phyloP scores from a whole-genome alignment of 345 rosid species.

The Eucalyptus curtisii region DNA sequence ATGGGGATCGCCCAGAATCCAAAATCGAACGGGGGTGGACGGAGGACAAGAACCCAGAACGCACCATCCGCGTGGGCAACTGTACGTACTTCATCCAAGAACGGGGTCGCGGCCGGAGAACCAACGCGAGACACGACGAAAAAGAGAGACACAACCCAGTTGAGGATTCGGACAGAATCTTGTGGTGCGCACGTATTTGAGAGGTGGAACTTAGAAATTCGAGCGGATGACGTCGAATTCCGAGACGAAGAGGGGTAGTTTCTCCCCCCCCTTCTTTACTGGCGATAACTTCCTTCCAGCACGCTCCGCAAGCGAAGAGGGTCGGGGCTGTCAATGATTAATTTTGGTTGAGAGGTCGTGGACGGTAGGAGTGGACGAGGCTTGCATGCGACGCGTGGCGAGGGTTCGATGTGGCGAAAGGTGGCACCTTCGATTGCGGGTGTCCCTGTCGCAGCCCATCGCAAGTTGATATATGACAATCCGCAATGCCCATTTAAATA shows the following conservation, averaged over 20 bases:
- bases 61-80: not conserved
- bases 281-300: not conserved
- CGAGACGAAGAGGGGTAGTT: rapidly evolving
- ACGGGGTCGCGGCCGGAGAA: not conserved
- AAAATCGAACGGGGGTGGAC: not conserved
- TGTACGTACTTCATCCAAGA: not conserved
- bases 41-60: not conserved
- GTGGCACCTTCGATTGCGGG: not conserved
- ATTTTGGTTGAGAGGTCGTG: not conserved
- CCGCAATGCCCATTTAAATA: not conserved
- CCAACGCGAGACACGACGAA: not conserved
- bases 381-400: not conserved
- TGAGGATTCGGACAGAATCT: not conserved
- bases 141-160: not conserved
- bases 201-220: not conserved
- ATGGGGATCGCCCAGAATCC: not conserved
- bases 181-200: not conserved
- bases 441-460: not conserved
- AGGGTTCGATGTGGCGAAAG: not conserved
- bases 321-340: not conserved
- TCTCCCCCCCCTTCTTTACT: rapidly evolving
- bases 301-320: not conserved
- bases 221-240: not conserved
- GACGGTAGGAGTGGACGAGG: not conserved
- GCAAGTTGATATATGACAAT: rapidly evolving